Conservation (phyloP, 805 yeast species). For the Ogataea siamensis region DNA sequence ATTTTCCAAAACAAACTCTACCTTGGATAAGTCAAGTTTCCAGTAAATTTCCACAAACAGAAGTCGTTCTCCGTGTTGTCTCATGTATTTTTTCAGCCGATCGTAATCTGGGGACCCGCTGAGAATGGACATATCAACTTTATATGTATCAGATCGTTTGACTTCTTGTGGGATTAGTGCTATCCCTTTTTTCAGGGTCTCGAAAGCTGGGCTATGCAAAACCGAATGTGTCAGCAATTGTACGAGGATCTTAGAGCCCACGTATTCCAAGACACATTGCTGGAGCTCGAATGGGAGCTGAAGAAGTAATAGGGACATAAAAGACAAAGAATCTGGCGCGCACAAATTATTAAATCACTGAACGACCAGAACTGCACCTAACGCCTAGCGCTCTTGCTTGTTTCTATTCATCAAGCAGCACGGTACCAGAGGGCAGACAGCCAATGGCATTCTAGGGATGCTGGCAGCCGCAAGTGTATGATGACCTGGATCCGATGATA, state of each 20-base stretch:
- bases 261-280: constrained; percentile 13
- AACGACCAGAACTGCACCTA: too few relatives aligned
- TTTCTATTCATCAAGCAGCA: too few relatives aligned
- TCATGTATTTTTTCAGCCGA: constrained; percentile 7
- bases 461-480: too few relatives aligned
- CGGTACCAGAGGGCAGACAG: too few relatives aligned
- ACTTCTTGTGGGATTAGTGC: constrained; percentile 13
- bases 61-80: background rate
- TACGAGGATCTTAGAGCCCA: constrained; percentile 7
- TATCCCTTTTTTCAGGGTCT: constrained; percentile 12
- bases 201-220: constrained; percentile 12
- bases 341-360: constrained; percentile 1
- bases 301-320: constrained; percentile 10
- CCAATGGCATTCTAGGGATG: background rate
- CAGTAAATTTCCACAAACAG: constrained; percentile 15
- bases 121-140: constrained; percentile 9
- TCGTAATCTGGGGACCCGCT: constrained; percentile 13
- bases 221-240: constrained; percentile 9
- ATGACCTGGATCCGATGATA: too few relatives aligned
- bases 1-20: constrained; percentile 16
- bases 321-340: constrained; percentile 13
- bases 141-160: constrained; percentile 9
- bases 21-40: constrained; percentile 16
- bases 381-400: too few relatives aligned
- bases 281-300: constrained; percentile 19